Percentiles rank a stretch among this genome's conserved stretches.
These are phyloP conservation scores for Penicillium longicatenatum DNA, from an alignment of 495 filamentous ascomycete species.

Conservation along the genomic window DNA sequence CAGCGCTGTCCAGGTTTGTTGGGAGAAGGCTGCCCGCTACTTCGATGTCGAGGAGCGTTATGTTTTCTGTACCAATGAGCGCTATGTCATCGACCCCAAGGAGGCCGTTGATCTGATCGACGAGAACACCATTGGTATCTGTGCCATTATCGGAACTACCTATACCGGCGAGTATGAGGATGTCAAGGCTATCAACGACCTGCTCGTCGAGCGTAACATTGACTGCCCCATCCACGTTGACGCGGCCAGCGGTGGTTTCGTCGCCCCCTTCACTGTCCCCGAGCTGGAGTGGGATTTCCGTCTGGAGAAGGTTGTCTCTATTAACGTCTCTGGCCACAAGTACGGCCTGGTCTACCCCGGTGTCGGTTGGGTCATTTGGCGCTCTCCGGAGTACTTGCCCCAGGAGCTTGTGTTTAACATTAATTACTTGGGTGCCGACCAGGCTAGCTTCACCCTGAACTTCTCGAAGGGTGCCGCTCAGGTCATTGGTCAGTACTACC, in stretches of 20 bases:
- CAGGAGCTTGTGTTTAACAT: conserved; percentile 96
- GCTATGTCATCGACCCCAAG: conserved; percentile 85
- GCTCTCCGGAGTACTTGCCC: conserved; percentile 77
- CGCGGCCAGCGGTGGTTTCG: conserved; percentile 87
- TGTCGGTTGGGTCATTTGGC: conserved; percentile 92
- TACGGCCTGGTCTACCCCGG: conserved; percentile 83
- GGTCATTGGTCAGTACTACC: conserved; percentile 95
- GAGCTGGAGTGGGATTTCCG: conserved; percentile 86
- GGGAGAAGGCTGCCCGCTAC: conserved; percentile 95
- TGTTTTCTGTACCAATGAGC: conserved; percentile 77
- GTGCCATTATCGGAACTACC: conserved; percentile 82
- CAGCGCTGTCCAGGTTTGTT: conserved; percentile 90
- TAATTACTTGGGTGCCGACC: conserved; percentile 93
- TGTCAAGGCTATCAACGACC: conserved; percentile 83
- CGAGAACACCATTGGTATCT: conserved; percentile 96
- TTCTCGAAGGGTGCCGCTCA: conserved; percentile 92
- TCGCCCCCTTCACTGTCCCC: conserved; percentile 83
- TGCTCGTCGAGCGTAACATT: conserved; percentile 68
- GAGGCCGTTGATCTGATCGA: conserved; percentile 82
- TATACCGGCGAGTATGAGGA: conserved; percentile 98
- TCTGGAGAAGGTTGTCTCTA: conserved; percentile 80
- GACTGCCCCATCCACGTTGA: conserved; percentile 89
- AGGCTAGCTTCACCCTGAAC: conserved; percentile 96
- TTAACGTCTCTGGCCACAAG: conserved; percentile 94
- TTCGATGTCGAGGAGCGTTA: conserved; percentile 91